Evolutionary conservation across 2,329 filamentous ascomycete genomes (phyloP).

Genomic region (Aspergillus fumigatus): DNA sequence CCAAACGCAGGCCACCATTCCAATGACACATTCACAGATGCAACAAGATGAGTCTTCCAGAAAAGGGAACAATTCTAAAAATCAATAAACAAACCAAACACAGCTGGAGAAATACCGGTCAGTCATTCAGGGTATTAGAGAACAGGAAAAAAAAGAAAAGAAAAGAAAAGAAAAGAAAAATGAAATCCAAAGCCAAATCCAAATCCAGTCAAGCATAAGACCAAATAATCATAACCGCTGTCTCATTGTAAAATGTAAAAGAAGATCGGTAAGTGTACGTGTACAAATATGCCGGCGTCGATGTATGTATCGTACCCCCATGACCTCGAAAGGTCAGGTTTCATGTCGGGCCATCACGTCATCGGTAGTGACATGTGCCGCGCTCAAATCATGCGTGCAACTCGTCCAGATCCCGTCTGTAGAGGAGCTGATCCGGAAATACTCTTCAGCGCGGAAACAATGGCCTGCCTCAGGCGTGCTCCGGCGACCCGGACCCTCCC

Average conservation of each 20-base stretch:
- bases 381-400: too few species aligned
- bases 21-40: neutral
- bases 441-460: too few species aligned
- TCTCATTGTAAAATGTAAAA: neutral
- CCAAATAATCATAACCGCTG: conserved; percentile 1
- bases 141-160: too few species aligned
- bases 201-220: conserved; percentile 1
- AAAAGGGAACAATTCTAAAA: neutral
- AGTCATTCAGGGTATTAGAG: conserved; percentile 15
- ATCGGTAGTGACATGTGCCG: too few species aligned
- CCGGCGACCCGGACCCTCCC: too few species aligned
- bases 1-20: neutral
- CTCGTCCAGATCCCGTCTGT: too few species aligned
- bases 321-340: neutral
- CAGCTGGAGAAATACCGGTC: conserved; percentile 6
- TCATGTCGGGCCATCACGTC: neutral
- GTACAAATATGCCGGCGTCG: conserved; percentile 6
- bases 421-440: too few species aligned
- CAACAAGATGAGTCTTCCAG: neutral
- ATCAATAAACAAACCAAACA: neutral
- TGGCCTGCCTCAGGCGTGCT: too few species aligned
- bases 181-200: conserved; percentile 3
- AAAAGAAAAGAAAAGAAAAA: too few species aligned
- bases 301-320: conserved; percentile 6
- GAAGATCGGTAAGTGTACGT: conserved; percentile 8